Conservation (phyloP, 1,284 basidiomycete species). For the Ceratobasidium sp. region DNA sequence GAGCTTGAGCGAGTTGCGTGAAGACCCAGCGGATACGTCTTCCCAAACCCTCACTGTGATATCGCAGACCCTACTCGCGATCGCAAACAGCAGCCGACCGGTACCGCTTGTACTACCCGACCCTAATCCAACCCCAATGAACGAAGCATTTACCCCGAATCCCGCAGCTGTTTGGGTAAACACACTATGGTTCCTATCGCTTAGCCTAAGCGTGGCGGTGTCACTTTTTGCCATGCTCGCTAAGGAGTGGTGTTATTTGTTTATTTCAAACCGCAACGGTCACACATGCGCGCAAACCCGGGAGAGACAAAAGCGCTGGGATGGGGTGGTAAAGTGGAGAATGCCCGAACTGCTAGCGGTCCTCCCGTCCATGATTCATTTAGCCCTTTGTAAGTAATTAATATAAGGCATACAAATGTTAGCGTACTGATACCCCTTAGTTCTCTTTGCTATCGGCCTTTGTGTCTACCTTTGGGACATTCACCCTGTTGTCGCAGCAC, state of each 20-base stretch:
- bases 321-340: constrained; percentile 9
- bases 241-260: neutral
- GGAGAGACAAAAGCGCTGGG: neutral
- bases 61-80: too few relatives aligned
- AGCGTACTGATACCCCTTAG: neutral
- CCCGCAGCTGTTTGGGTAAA: neutral
- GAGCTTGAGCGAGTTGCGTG: neutral
- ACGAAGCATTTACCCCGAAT: neutral
- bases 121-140: neutral
- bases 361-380: neutral
- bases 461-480: constrained; percentile 14
- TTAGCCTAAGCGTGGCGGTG: too few relatives aligned
- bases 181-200: constrained; percentile 9
- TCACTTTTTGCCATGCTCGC: constrained; percentile 14
- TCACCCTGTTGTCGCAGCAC: neutral
- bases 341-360: constrained; percentile 1
- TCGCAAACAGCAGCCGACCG: neutral
- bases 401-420: neutral
- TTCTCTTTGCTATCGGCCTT: neutral
- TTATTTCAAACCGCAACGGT: neutral
- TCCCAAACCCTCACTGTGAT: neutral
- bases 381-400: neutral
- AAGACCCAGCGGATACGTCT: neutral
- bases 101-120: neutral
- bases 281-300: neutral